Percentiles rank a stretch among this genome's conserved stretches.
Evolutionary conservation across 2,329 filamentous ascomycete species (phyloP).

Genomic region (Monosporascus sp.): DNA sequence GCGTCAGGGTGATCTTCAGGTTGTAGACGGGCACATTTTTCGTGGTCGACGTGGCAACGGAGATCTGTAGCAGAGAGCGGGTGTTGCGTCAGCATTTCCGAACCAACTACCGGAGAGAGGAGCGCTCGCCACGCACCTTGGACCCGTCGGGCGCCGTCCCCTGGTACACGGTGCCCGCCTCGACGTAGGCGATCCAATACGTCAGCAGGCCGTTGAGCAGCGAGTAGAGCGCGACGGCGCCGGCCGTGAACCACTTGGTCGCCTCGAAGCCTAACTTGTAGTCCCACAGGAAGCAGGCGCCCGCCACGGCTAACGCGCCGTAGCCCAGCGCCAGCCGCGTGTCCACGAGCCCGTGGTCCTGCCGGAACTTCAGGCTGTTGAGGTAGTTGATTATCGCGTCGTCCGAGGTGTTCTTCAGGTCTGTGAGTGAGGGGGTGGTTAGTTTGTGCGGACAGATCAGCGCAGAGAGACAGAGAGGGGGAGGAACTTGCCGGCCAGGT

Average conservation of each 20-base stretch:
- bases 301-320: conserved; percentile 71
- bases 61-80: conserved; percentile 47
- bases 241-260: conserved; percentile 76
- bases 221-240: conserved; percentile 75
- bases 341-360: conserved; percentile 76
- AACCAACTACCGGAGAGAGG: too few relatives aligned
- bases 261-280: conserved; percentile 84
- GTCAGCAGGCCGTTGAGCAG: conserved; percentile 73
- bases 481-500: conserved; percentile 50
- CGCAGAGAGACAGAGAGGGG: conserved; percentile 1
- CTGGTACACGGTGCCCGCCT: conserved; percentile 76
- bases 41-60: conserved; percentile 64
- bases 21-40: conserved; percentile 82
- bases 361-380: conserved; percentile 77
- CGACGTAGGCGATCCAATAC: conserved; percentile 76
- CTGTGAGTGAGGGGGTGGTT: conserved; percentile 39
- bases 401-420: conserved; percentile 94
- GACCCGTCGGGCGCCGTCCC: conserved; percentile 59
- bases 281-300: conserved; percentile 83
- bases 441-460: conserved; percentile 7
- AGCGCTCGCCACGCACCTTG: conserved; percentile 15
- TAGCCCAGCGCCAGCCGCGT: conserved; percentile 82
- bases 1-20: conserved; percentile 56
- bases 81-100: too few relatives aligned
- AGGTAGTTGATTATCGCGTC: conserved; percentile 93